These are phyloP conservation scores for Fibroporia radiculosa DNA, from an alignment of 768 basidiomycete genomes.

Conservation along the genomic window DNA sequence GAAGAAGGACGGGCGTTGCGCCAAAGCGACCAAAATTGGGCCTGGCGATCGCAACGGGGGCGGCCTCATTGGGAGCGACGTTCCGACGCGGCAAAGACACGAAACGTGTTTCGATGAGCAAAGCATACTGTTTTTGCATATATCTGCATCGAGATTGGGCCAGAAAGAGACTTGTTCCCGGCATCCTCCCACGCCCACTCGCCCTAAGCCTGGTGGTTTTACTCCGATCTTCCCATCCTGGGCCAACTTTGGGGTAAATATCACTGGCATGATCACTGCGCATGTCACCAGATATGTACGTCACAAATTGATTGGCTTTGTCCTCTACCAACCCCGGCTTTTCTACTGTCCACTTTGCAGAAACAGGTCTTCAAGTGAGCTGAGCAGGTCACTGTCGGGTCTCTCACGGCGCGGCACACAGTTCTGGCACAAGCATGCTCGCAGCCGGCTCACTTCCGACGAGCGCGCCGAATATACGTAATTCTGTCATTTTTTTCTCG, in stretches of 20 bases:
- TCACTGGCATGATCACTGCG: not conserved
- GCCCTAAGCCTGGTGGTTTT: not conserved
- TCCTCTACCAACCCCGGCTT: too few species aligned
- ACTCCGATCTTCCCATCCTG: not conserved
- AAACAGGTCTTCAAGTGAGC: too few species aligned
- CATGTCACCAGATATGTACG: not conserved
- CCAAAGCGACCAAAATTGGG: constrained; percentile 36
- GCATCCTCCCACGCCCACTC: constrained; percentile 1
- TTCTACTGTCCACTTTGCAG: too few species aligned
- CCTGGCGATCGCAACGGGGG: constrained; percentile 45
- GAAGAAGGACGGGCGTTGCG: constrained; percentile 37
- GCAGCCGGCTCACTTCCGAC: too few species aligned
- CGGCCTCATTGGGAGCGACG: constrained; percentile 42
- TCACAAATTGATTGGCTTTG: too few species aligned
- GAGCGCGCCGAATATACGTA: too few species aligned
- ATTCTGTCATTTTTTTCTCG: too few species aligned
- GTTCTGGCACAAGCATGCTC: too few species aligned
- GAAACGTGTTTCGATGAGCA: constrained; percentile 71
- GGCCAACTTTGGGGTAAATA: not conserved
- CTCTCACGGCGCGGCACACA: too few species aligned
- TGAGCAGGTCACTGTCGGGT: too few species aligned
- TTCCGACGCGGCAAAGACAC: constrained; percentile 55
- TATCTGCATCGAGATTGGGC: constrained; percentile 20
- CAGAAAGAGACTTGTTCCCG: constrained; percentile 1
- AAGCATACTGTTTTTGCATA: constrained; percentile 31